Percentiles rank a stretch among this genome's conserved stretches.
Evolutionary conservation across 1,284 basidiomycete genomes (phyloP).

Genomic region (Rhodotorula sp.): DNA sequence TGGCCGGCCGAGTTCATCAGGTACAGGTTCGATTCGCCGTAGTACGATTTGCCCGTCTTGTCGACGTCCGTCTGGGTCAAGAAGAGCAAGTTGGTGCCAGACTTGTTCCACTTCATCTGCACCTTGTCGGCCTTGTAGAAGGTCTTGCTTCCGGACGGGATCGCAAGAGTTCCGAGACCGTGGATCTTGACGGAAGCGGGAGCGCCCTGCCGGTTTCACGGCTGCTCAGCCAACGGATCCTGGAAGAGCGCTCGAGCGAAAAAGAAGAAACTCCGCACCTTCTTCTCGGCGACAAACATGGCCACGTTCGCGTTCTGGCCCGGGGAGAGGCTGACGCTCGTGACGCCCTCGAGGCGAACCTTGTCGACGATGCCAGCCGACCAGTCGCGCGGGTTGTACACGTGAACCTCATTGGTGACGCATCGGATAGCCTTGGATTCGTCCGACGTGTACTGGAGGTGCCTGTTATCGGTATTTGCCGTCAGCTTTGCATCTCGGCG

Average conservation of each 20-base stretch:
- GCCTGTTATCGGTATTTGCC: conserved; percentile 48
- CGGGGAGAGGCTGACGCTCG: conserved; percentile 70
- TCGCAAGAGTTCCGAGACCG: conserved; percentile 64
- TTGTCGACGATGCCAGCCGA: conserved; percentile 74
- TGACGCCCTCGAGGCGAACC: conserved; percentile 75
- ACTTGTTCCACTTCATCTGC: conserved; percentile 92
- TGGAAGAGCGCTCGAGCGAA: background rate
- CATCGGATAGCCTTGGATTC: conserved; percentile 85
- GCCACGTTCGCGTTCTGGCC: conserved; percentile 80
- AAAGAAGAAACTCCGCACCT: conserved; percentile 54
- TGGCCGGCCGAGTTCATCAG: conserved; percentile 90
- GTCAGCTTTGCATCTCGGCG: background rate
- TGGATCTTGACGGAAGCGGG: conserved; percentile 87
- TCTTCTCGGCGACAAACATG: conserved; percentile 90
- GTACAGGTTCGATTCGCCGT: conserved; percentile 94
- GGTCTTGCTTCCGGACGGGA: conserved; percentile 69
- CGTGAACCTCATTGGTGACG: conserved; percentile 79
- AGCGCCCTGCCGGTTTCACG: conserved; percentile 61
- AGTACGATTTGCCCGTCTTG: conserved; percentile 95
- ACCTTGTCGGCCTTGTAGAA: conserved; percentile 96
- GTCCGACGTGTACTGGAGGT: conserved; percentile 85
- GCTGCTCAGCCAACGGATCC: background rate
- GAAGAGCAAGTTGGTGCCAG: conserved; percentile 70
- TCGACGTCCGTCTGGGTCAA: conserved; percentile 95
- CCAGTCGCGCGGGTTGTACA: conserved; percentile 78